Evolutionary conservation across 2,329 filamentous ascomycete genomes (phyloP).

Genomic region (Salinomyces thailandicus): DNA sequence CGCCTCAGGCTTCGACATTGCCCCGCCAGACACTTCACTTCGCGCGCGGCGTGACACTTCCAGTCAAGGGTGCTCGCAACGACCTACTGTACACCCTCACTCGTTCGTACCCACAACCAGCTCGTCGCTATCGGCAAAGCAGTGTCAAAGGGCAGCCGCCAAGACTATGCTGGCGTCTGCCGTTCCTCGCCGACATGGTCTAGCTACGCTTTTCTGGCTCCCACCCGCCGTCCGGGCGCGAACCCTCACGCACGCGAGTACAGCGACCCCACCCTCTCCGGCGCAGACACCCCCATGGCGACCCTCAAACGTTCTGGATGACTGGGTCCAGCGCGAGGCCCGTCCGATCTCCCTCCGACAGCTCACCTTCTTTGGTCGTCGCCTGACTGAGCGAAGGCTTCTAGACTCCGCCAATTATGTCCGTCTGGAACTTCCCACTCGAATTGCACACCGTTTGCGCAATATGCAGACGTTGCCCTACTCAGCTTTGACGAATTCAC

Average conservation of each 20-base stretch:
- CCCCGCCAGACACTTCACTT: too few relatives aligned
- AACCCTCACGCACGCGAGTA: conserved; percentile 1
- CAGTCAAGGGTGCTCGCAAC: too few relatives aligned
- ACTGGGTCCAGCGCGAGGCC: conserved; percentile 86
- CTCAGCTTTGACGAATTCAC: conserved; percentile 86
- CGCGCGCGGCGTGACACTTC: too few relatives aligned
- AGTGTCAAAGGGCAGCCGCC: too few relatives aligned
- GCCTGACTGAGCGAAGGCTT: conserved; percentile 77
- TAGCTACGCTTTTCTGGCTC: neutral
- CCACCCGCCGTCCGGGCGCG: conserved; percentile 4
- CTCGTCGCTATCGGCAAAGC: too few relatives aligned
- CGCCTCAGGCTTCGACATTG: too few relatives aligned
- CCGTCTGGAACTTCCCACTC: conserved; percentile 80
- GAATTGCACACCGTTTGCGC: conserved; percentile 83
- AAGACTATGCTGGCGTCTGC: too few relatives aligned
- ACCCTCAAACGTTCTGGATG: conserved; percentile 45
- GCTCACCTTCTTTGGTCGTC: conserved; percentile 92
- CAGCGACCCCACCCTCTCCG: conserved; percentile 2
- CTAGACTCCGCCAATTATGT: conserved; percentile 97
- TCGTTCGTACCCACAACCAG: too few relatives aligned
- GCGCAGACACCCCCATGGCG: conserved; percentile 6
- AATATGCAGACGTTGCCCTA: conserved; percentile 97
- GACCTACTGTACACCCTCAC: too few relatives aligned
- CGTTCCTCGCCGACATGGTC: too few relatives aligned
- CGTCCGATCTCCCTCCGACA: conserved; percentile 93